These are phyloP conservation scores for Rhizophora apiculata DNA, from an alignment of 345 rosid species.

Conservation along the genomic window DNA sequence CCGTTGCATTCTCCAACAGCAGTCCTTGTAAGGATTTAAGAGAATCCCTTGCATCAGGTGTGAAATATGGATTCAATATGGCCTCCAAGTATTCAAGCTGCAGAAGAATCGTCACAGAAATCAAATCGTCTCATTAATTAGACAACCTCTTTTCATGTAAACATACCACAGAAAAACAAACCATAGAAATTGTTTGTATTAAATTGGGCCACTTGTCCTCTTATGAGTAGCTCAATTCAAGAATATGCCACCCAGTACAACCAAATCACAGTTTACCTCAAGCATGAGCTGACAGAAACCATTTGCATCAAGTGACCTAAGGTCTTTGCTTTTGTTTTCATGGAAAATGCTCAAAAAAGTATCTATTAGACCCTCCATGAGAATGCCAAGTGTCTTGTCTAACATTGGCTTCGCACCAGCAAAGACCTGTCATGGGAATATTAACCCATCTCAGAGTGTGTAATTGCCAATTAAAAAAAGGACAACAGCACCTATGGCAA, in stretches of 20 bases:
- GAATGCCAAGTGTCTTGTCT: constrained; percentile 88
- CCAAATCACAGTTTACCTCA: constrained; percentile 54
- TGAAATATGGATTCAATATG: constrained; percentile 70
- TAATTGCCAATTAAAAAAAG: background rate
- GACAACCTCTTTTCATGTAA: constrained; percentile 2
- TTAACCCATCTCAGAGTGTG: background rate
- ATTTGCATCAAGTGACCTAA: constrained; percentile 74
- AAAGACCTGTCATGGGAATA: constrained; percentile 57
- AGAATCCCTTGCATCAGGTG: constrained; percentile 75
- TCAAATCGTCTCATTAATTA: background rate
- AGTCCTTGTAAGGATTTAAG: constrained; percentile 80
- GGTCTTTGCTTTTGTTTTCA: constrained; percentile 63
- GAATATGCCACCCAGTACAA: constrained; percentile 1
- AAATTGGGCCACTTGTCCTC: background rate
- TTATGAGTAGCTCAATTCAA: background rate
- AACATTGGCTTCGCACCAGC: constrained; percentile 91
- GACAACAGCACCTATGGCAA: no score
- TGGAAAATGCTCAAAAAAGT: constrained; percentile 75
- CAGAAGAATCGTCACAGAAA: constrained; percentile 22
- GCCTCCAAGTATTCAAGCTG: constrained; percentile 98
- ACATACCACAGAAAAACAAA: background rate
- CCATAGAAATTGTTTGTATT: background rate
- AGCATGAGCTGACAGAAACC: constrained; percentile 99
- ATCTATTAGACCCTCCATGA: constrained; percentile 93
- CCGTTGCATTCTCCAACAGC: constrained; percentile 81